Evolutionary conservation across 2,329 filamentous ascomycete species (phyloP), one percentile per base, ranked within the genome.

Genomic region (Aspergillus sp.): DNA sequence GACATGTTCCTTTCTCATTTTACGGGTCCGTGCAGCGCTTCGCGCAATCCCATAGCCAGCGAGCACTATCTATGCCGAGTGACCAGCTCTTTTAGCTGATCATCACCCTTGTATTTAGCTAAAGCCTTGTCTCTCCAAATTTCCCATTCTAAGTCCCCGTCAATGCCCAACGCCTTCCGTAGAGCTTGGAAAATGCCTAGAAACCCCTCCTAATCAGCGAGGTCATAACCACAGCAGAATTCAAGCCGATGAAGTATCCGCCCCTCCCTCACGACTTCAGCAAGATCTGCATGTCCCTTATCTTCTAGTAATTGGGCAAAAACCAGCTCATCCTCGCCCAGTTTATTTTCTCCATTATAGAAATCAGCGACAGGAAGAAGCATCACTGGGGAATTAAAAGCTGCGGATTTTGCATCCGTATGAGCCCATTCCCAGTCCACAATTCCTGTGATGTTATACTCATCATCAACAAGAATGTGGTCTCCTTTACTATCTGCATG

Each of bases 401-500:
- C 76, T 22, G 67, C 64, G 17, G 65, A 63, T 53, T 72, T 68
- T 1, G 74, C 61, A 17, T 70, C 68, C n/a, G 70, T 67, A 50
- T 70, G 54, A 22, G 73, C 69, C 71, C 71, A 77, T 58, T 79
- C 74, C 77, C 77, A 82, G 60, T 82, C 79, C 52, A 82, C 77
- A 33, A 83, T 77, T 1, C 77, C 78, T 5, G 75, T 80, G 34
- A 83, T 75, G 56, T 79, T 77, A 57, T 71, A 78, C 7, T 79
- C 48, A 4, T 79, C 70, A 57, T 83, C 76, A 2, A 76, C 74
- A 1, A 83, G 67, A 13, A 83, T 73, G 48, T 82, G 78, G 52
- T 81, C 78, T 3, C 77, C 79, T 62, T 81, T 82, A 59, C 82
- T 79, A 56, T 80, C 75, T 15, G 71, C 64, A 61, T 80, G 74